phyloP scores from a whole-genome alignment of 2,329 filamentous ascomycete genomes.

The Diaporthe vaccinii region DNA sequence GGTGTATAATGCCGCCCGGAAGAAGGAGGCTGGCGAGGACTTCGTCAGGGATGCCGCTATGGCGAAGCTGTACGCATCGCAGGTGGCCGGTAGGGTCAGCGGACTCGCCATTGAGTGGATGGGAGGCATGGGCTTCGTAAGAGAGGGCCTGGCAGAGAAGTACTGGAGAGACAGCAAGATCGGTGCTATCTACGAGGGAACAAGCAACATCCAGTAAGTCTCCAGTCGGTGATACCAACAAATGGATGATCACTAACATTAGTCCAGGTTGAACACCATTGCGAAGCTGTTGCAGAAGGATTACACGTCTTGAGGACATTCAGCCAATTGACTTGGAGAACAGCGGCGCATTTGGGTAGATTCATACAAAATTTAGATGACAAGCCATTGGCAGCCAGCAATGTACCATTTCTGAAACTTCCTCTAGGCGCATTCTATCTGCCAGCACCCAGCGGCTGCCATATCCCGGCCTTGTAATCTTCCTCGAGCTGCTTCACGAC shows the following conservation, averaged over 20 bases:
- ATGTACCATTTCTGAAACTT: not conserved
- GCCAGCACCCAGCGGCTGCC: constrained; percentile 44
- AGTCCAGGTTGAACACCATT: constrained; percentile 70
- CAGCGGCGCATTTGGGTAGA: not conserved
- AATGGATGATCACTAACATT: constrained; percentile 45
- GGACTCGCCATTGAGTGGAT: constrained; percentile 97
- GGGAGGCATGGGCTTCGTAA: constrained; percentile 98
- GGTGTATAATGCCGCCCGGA: constrained; percentile 95
- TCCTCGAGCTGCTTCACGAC: constrained; percentile 40
- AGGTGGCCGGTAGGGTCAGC: constrained; percentile 90
- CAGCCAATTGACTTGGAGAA: not conserved
- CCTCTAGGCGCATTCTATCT: not conserved
- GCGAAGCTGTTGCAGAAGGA: constrained; percentile 74
- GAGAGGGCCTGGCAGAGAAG: constrained; percentile 97
- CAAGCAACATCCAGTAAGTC: constrained; percentile 79
- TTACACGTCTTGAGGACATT: constrained; percentile 59
- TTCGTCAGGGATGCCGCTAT: constrained; percentile 97
- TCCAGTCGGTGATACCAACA: not conserved
- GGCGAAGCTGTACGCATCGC: constrained; percentile 95
- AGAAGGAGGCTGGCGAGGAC: constrained; percentile 97
- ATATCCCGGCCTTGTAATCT: constrained; percentile 43
- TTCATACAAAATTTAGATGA: constrained; percentile 27
- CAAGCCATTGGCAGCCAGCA: constrained; percentile 12
- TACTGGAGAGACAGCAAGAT: constrained; percentile 99
- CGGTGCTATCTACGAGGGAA: constrained; percentile 96